phyloP scores from a whole-genome alignment of 2,329 filamentous ascomycete species.

The Aspergillus sp. region DNA sequence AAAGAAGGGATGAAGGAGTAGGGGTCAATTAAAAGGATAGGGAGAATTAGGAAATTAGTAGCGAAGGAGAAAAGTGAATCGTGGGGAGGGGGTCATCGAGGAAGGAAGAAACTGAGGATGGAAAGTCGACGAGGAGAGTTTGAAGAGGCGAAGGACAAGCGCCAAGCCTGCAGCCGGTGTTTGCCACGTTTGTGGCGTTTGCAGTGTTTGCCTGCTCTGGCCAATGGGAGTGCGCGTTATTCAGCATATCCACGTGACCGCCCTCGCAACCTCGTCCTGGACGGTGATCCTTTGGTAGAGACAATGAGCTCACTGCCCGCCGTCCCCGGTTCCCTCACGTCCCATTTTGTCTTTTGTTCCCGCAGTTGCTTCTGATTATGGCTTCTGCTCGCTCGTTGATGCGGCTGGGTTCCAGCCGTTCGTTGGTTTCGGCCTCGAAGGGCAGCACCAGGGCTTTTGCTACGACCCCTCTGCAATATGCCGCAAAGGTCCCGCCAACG shows the following conservation, averaged over 20 bases:
- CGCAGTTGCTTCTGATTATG: slow-evolving; percentile 31
- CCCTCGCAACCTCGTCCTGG: slow-evolving; percentile 17
- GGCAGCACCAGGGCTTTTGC: slow-evolving; percentile 29
- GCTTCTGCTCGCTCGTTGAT: slow-evolving; percentile 39
- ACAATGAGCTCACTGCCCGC: no score
- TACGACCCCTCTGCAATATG: slow-evolving; percentile 31
- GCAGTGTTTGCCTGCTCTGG: slow-evolving; percentile 15
- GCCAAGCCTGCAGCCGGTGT: slow-evolving; percentile 16
- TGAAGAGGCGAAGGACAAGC: slow-evolving; percentile 13
- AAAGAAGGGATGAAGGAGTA: slow-evolving; percentile 6
- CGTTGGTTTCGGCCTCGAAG: slow-evolving; percentile 25
- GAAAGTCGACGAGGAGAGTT: slow-evolving; percentile 17
- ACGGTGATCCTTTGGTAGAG: no score
- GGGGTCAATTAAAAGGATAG: slow-evolving; percentile 4
- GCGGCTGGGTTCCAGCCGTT: slow-evolving; percentile 35
- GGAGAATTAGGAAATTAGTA: slow-evolving; percentile 12
- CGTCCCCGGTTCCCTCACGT: slow-evolving; percentile 15
- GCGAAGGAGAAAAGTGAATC: slow-evolving; percentile 5
- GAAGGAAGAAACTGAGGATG: slow-evolving; percentile 13
- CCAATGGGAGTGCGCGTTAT: slow-evolving; percentile 12
- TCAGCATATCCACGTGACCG: slow-evolving; percentile 12
- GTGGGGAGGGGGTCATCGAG: slow-evolving; percentile 5
- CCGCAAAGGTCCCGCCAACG: slow-evolving; percentile 43
- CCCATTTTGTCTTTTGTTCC: slow-evolving; percentile 11
- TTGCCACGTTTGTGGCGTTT: slow-evolving; percentile 15